Conservation (phyloP, 192 early-diverging fungal genomes). For the Phycomyces nitens region DNA sequence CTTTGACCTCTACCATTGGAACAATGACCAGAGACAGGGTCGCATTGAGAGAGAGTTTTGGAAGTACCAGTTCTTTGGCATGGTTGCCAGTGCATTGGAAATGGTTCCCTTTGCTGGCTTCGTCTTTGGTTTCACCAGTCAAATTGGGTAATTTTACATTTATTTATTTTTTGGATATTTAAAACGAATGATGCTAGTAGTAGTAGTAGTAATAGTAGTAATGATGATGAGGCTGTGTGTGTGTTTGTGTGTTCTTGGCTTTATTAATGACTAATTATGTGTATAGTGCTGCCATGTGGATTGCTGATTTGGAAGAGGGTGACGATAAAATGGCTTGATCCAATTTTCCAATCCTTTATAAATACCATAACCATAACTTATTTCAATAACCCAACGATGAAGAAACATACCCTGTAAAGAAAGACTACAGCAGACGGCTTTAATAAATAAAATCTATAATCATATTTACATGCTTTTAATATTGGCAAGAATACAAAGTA, state of each 20-base stretch:
- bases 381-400: too few relatives aligned
- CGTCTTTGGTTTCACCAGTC: constrained; percentile 48
- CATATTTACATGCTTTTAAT: too few relatives aligned
- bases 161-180: not conserved
- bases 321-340: too few relatives aligned
- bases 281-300: constrained; percentile 12
- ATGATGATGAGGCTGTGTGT: not conserved
- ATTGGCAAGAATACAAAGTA: too few relatives aligned
- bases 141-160: constrained; percentile 39
- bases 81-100: constrained; percentile 44
- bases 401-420: too few relatives aligned
- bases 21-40: constrained; percentile 29
- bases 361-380: too few relatives aligned
- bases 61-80: constrained; percentile 41
- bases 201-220: too few relatives aligned
- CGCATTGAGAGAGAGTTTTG: constrained; percentile 30
- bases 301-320: constrained; percentile 11
- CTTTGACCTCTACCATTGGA: constrained; percentile 44
- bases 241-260: not conserved
- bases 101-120: constrained; percentile 44
- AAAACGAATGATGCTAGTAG: too few relatives aligned
- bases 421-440: too few relatives aligned
- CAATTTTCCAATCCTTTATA: too few relatives aligned
- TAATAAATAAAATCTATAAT: too few relatives aligned
- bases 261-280: not conserved